phyloP scores from a whole-genome alignment of 1,284 basidiomycete species.

The Papiliotrema laurentii region DNA sequence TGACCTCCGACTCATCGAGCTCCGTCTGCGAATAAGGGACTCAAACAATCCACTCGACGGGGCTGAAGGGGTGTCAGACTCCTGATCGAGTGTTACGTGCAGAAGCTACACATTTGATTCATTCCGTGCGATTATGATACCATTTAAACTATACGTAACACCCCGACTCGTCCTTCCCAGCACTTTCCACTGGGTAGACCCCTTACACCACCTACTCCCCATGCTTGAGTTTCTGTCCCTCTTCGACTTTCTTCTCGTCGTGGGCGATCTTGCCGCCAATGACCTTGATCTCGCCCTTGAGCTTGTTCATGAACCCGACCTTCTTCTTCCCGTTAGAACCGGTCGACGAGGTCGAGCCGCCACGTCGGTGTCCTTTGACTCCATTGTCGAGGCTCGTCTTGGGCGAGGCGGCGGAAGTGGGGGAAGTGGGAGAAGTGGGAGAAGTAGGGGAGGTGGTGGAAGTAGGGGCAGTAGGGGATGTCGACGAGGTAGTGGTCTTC shows the following conservation, averaged over 20 bases:
- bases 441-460: background rate
- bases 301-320: constrained; percentile 37
- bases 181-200: background rate
- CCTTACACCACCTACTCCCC: constrained; percentile 6
- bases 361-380: constrained; percentile 9
- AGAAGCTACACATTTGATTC: too few relatives aligned
- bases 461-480: background rate
- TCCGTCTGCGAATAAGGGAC: too few relatives aligned
- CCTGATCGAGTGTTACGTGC: too few relatives aligned
- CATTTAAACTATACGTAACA: too few relatives aligned
- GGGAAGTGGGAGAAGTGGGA: background rate
- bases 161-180: background rate
- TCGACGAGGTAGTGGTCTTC: background rate
- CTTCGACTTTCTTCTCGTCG: constrained; percentile 16
- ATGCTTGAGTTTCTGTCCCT: constrained; percentile 16
- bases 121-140: too few relatives aligned
- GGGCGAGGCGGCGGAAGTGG: background rate
- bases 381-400: background rate
- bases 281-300: constrained; percentile 41
- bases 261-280: constrained; percentile 25
- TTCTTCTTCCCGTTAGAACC: constrained; percentile 19
- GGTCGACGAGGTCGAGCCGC: constrained; percentile 8
- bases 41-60: too few relatives aligned
- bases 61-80: too few relatives aligned
- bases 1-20: too few relatives aligned